Base-by-base conservation (phyloP, 352 stramenopile species). In the Globisporangium sylvaticum region DNA sequence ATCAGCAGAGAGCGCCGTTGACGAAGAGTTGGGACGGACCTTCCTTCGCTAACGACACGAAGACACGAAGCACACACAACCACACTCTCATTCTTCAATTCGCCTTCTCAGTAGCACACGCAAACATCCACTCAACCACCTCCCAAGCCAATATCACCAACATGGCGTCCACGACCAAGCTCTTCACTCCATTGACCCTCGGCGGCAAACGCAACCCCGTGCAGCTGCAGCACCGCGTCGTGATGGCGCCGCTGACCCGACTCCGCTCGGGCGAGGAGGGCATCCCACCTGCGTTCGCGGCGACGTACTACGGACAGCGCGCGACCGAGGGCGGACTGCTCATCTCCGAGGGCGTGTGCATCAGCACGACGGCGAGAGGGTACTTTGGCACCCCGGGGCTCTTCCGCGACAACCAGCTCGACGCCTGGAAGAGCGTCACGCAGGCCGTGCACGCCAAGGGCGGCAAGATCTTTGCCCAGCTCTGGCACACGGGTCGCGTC, bases 401-500 rank as follows among this genome's bases (percentile, higher is more conserved):
- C 22, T 89, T 77, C 63, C 73, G 64, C 0, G 24, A 50, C 3
- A 75, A 81, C 22, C 86, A 94, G 50, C 34, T 83, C 37, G 62
- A 78, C 4, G 70, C 57, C 24, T 94, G 85, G 85, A 84, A 90
- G 59, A 68, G 65, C 22, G 70, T 92, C 14, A 84, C 79, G 0
- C 65, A 87, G 7, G 69, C 74, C 0, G 90, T 97, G 29, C 91
- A 97, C 66, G 74, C 68, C 9, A 90, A 92, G 46, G 75, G 76
- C 24, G 87, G 80, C 65, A 79, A 83, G 46, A 96, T 97, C 55
- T 92, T 88, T 57, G 56, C 80, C 18, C 89, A 97, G 72, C 70
- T 97, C 9, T 97, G 89, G 89, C 89, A 97, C 70, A 80, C 80
- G 9, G 91, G 90, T 29, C 80, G 90, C 29, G 69, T 81, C 34